phyloP scores from a whole-genome alignment of 352 stramenopile genomes.

The Phytophthora vignae region DNA sequence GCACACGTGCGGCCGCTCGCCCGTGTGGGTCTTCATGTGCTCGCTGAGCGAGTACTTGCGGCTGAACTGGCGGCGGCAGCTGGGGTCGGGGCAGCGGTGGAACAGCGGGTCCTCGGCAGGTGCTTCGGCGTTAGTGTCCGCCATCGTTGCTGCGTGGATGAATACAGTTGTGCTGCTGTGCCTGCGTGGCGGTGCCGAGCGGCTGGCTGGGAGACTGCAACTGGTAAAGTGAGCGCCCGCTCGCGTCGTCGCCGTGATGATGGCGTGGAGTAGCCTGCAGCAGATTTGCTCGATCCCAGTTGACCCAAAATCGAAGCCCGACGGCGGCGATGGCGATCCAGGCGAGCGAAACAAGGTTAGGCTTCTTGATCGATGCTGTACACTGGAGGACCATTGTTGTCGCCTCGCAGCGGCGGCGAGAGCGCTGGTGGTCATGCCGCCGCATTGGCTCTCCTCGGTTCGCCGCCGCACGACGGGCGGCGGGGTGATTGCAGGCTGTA shows the following conservation, averaged over 20 bases:
- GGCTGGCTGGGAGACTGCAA: conserved; percentile 16
- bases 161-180: neutral
- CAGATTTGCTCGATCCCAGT: conserved; percentile 24
- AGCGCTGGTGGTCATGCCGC: conserved; percentile 8
- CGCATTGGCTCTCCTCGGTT: conserved; percentile 11
- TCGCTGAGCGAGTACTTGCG: conserved; percentile 61
- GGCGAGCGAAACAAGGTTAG: neutral
- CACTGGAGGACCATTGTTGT: conserved; percentile 17
- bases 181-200: conserved; percentile 3
- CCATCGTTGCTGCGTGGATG: conserved; percentile 23
- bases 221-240: conserved; percentile 24
- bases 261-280: conserved; percentile 7
- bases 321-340: neutral
- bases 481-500: neutral
- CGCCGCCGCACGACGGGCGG: neutral
- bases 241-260: conserved; percentile 13
- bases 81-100: conserved; percentile 37
- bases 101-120: conserved; percentile 24
- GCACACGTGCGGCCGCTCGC: conserved; percentile 60
- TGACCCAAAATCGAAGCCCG: conserved; percentile 19
- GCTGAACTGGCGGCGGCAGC: conserved; percentile 44
- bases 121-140: conserved; percentile 11
- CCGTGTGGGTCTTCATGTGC: conserved; percentile 67
- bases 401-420: conserved; percentile 10
- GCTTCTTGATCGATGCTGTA: neutral